Base-by-base conservation (phyloP, 169 alveolate species). In the Eimeria mitis region DNA sequence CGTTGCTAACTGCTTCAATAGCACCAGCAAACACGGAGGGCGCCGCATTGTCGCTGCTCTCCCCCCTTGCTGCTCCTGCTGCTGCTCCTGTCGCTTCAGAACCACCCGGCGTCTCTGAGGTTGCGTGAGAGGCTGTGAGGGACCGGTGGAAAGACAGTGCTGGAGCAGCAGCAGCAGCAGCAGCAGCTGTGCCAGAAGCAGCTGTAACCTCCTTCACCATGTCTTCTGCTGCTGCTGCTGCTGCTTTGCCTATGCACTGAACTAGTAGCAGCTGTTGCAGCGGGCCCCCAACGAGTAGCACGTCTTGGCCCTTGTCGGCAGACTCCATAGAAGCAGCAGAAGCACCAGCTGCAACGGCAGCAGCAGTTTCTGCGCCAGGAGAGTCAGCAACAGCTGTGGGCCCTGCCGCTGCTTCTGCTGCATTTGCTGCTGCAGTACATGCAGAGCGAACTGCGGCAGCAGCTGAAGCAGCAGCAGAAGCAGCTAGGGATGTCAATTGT, bases 371-470 rank as follows among this genome's bases (percentile, higher is more conserved):
- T 19, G 81, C 1, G 21, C 59, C 54, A 49, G 71, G 92, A 37
- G 92, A 56, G 23, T 87, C 92, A 40, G 92, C 92, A 40, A 87
- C 92, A 25, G 92, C 92, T 49, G 63, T 61, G 68, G 92, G 92
- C 11, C 92, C 92, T 28, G 83, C 92, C n/a, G 92, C 92, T 49
- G 92, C 92, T 42, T 54, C 34, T 40, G 92, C 92, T 40, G 92
- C 92, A 44, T n/a, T 87, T 87, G 83, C 92, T 87, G 92, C 92
- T 87, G 83, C 81, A 42, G 68, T 63, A 83, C 92, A 87, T 87
- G 92, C 92, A 59, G 92, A 49, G 9, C 49, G 61, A 37, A 59
- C 78, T 1, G 92, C 92, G 44, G 78, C 78, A 28, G 81, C 92
- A 63, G 92, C 92, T 71, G 92, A 87, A 14, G 59, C 81, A 59